Conservation (phyloP, 176 grass and related monocot genomes). For the Aechmea fasciata region DNA sequence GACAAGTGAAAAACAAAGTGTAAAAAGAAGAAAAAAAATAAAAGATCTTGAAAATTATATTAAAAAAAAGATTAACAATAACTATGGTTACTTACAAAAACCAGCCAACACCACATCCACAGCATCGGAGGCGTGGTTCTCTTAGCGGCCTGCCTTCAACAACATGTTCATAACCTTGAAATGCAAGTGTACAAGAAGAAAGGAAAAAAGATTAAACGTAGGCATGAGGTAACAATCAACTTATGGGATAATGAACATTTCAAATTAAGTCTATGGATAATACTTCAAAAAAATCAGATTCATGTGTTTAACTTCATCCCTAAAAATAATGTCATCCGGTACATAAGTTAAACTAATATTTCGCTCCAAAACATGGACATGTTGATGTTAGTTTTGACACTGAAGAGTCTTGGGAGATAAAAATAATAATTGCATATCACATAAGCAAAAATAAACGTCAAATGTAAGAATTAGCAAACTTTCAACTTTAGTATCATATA, state of each 20-base stretch:
- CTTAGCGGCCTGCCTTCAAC: slow-evolving; percentile 27
- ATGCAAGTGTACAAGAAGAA: slow-evolving; percentile 15
- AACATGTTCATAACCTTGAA: slow-evolving; percentile 37
- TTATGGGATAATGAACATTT: neutral
- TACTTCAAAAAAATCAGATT: no score
- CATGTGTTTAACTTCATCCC: no score
- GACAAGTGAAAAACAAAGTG: neutral
- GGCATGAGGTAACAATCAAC: neutral
- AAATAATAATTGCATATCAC: no score
- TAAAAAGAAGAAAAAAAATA: neutral
- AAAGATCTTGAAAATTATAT: neutral
- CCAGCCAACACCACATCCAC: slow-evolving; percentile 76
- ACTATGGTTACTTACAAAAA: slow-evolving; percentile 51
- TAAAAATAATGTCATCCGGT: no score
- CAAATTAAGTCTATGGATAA: no score
- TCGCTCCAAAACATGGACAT: no score
- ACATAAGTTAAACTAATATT: no score
- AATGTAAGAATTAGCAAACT: no score
- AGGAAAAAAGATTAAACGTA: neutral
- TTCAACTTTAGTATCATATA: no score
- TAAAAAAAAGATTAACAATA: neutral
- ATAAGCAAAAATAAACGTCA: no score
- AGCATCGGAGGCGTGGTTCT: slow-evolving; percentile 56
- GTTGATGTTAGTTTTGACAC: no score
- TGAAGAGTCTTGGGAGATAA: no score